phyloP scores from a whole-genome alignment of 371 early-diverging fungal species.

The Mucor lusitanicus region DNA sequence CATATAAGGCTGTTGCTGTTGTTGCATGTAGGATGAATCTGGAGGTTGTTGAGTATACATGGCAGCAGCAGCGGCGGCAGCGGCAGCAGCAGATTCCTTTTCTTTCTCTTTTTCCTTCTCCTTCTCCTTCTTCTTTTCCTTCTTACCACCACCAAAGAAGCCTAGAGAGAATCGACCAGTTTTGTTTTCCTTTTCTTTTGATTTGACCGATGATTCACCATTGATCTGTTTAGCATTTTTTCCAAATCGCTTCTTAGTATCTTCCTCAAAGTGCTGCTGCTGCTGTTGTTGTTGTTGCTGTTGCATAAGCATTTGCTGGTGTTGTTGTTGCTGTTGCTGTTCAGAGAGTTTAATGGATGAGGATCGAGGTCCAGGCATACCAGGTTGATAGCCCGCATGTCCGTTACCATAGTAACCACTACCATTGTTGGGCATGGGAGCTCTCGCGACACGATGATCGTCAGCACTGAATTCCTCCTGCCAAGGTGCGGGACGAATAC shows the following conservation, averaged over 20 bases:
- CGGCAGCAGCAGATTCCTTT: neutral
- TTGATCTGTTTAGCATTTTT: neutral
- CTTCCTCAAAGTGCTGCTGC: slow-evolving; percentile 2
- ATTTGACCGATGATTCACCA: slow-evolving; percentile 8
- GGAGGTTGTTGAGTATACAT: neutral
- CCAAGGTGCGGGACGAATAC: slow-evolving; percentile 32
- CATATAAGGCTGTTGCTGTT: slow-evolving; percentile 4
- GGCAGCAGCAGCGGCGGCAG: neutral
- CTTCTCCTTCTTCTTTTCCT: slow-evolving; percentile 29
- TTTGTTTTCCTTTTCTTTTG: slow-evolving; percentile 10
- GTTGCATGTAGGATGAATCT: neutral
- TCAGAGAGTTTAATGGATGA: slow-evolving; percentile 10
- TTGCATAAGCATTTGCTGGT: neutral
- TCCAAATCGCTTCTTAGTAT: slow-evolving; percentile 8
- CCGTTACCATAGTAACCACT: neutral
- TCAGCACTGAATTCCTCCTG: slow-evolving; percentile 12
- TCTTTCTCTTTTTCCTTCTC: slow-evolving; percentile 6
- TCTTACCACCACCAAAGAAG: slow-evolving; percentile 24
- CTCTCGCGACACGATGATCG: neutral
- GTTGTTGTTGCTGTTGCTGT: slow-evolving; percentile 13
- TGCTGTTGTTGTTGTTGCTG: neutral
- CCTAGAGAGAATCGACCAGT: slow-evolving; percentile 24
- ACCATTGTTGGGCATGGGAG: neutral
- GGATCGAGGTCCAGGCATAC: slow-evolving; percentile 4
- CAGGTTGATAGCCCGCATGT: neutral